Evolutionary conservation across 305 asterid species (phyloP), one percentile per base, ranked within the genome.

Genomic region (Fraxinus sp.): DNA sequence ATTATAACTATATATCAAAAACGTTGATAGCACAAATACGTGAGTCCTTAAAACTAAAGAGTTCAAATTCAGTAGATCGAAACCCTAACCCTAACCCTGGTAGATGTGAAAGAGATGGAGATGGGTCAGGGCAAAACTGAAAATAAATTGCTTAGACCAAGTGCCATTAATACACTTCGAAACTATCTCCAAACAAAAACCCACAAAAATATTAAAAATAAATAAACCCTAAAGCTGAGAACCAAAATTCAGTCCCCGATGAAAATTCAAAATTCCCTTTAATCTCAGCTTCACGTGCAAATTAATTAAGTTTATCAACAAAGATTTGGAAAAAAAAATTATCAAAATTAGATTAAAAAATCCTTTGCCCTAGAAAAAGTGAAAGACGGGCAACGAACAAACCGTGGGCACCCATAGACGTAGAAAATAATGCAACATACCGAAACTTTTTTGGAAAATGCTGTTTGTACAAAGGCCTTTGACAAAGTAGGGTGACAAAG

Each of bases 61-160:
- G 35, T 32, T 46, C 32, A 13, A 35, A 82, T 77, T 82, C 59
- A 77, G 80, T 84, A 82, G 86, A 84, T 84, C 75, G 16, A 68
- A 64, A 28, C 75, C 75, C 89, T 74, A 84, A 76, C 82, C 83
- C 80, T 82, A 62, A 79, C 86, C 89, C 87, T 80, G 79, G 77
- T 82, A 37, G 75, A 26, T 68, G 36, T 68, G 18, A 68, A 20
- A 68, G 75, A 68, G 33, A 66, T 26, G 26, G 35, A 68, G 18
- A 26, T 30, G 75, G 68, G 77, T 77, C 81, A 62, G 70, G 79
- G 83, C 75, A 86, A 78, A 66, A 83, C 70, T 75, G 72, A 55
- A 73, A 28, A 73, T 79, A 16, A 77, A 73, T 11, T 74, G 80
- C 79, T 81, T 81, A 78, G 8, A 49, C 89, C 77, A 79, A 36